Percentiles rank a stretch among this genome's conserved stretches.
Conservation (phyloP, 352 stramenopile species). For the Phytophthora syringae region DNA sequence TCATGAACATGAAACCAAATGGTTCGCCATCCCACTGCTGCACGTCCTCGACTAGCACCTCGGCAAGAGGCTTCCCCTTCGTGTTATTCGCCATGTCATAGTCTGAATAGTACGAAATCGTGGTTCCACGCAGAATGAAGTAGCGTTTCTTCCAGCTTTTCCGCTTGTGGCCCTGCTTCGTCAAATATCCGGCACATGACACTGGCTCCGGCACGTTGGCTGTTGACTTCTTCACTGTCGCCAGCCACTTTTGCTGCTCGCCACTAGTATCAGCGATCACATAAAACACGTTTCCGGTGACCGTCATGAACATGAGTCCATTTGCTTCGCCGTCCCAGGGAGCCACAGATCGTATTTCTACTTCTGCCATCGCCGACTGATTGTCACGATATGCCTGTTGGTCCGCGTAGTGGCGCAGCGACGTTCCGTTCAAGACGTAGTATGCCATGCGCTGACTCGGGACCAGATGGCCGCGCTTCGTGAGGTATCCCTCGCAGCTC, state of each 20-base stretch:
- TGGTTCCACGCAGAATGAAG: constrained; percentile 83
- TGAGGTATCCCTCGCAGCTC: constrained; percentile 88
- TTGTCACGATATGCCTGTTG: constrained; percentile 88
- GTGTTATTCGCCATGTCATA: constrained; percentile 87
- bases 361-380: constrained; percentile 83
- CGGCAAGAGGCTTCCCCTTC: constrained; percentile 79
- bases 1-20: constrained; percentile 92
- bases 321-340: constrained; percentile 83
- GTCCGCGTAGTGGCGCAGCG: constrained; percentile 82
- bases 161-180: constrained; percentile 90
- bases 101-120: constrained; percentile 85
- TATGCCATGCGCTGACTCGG: constrained; percentile 88
- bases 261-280: constrained; percentile 73
- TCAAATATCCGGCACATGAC: constrained; percentile 84
- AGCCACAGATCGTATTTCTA: constrained; percentile 80
- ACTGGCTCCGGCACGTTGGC: constrained; percentile 77
- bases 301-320: constrained; percentile 88
- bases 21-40: constrained; percentile 86
- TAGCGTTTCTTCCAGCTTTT: constrained; percentile 93
- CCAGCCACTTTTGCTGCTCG: constrained; percentile 88
- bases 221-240: constrained; percentile 73
- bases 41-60: constrained; percentile 86
- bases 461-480: constrained; percentile 85
- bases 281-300: constrained; percentile 88
- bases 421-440: constrained; percentile 87